Conservation (phyloP, 495 filamentous ascomycete species). For the Aspergillus asperescens region DNA sequence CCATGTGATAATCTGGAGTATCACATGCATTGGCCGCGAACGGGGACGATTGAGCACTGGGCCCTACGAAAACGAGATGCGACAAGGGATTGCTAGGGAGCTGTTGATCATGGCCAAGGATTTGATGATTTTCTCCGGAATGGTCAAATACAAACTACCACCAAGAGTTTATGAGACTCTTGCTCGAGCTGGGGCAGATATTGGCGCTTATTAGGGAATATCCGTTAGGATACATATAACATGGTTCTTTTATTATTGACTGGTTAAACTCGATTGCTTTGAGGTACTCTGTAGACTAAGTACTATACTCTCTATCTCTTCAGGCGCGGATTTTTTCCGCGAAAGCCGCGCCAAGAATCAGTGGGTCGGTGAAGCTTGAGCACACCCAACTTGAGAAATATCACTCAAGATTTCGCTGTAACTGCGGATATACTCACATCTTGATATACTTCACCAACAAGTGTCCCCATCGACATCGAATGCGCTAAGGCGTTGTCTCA, state of each 20-base stretch:
- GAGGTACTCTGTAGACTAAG: too few relatives aligned
- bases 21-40: slow-evolving; percentile 72
- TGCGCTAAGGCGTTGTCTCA: too few relatives aligned
- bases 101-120: slow-evolving; percentile 76
- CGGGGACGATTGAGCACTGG: slow-evolving; percentile 59
- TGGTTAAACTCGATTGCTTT: too few relatives aligned
- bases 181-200: slow-evolving; percentile 68
- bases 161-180: slow-evolving; percentile 74
- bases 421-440: neutral
- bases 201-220: slow-evolving; percentile 48
- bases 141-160: slow-evolving; percentile 82
- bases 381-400: neutral
- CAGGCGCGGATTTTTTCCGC: slow-evolving; percentile 13
- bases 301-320: neutral
- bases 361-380: slow-evolving; percentile 7
- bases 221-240: neutral
- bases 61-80: slow-evolving; percentile 69
- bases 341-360: slow-evolving; percentile 7
- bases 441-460: neutral
- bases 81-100: slow-evolving; percentile 60
- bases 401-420: neutral
- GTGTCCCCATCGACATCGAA: neutral
- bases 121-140: slow-evolving; percentile 88
- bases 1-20: slow-evolving; percentile 86
- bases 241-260: too few relatives aligned